Evolutionary conservation across 176 grass and related monocot genomes (phyloP).

Genomic region (Raddia distichophylla): DNA sequence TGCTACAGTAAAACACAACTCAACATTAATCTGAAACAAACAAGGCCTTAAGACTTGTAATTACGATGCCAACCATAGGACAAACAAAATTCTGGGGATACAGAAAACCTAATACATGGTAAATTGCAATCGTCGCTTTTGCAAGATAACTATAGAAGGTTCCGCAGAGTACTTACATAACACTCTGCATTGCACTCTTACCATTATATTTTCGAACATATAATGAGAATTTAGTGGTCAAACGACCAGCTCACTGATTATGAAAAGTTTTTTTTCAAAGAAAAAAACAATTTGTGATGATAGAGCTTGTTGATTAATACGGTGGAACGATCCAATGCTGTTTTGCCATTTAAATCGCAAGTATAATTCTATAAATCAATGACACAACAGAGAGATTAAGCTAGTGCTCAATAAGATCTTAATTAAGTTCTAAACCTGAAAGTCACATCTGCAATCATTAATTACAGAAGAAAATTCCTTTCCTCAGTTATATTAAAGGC

Average conservation of each 20-base stretch:
- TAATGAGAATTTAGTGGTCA: too few species aligned
- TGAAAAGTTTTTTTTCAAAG: too few species aligned
- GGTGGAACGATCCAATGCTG: background rate
- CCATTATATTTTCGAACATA: too few species aligned
- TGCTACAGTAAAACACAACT: too few species aligned
- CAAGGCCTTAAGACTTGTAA: too few species aligned
- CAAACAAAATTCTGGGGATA: background rate
- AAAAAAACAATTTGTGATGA: too few species aligned
- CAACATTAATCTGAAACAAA: too few species aligned
- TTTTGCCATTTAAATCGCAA: background rate
- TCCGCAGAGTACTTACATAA: too few species aligned
- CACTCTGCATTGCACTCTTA: too few species aligned
- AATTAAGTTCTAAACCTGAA: background rate
- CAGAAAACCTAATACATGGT: background rate
- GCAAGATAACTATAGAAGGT: too few species aligned
- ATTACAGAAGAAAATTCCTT: background rate
- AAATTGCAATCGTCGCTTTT: too few species aligned
- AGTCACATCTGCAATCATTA: background rate
- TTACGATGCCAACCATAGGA: background rate
- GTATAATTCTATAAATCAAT: background rate
- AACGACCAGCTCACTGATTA: too few species aligned
- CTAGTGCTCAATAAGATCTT: constrained; percentile 12
- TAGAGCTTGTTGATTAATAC: background rate
- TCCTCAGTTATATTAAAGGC: constrained; percentile 7
- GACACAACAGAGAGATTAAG: background rate